phyloP scores from a whole-genome alignment of 225 moss, liverwort and hornwort species.

The Antitrichia curtipendula region DNA sequence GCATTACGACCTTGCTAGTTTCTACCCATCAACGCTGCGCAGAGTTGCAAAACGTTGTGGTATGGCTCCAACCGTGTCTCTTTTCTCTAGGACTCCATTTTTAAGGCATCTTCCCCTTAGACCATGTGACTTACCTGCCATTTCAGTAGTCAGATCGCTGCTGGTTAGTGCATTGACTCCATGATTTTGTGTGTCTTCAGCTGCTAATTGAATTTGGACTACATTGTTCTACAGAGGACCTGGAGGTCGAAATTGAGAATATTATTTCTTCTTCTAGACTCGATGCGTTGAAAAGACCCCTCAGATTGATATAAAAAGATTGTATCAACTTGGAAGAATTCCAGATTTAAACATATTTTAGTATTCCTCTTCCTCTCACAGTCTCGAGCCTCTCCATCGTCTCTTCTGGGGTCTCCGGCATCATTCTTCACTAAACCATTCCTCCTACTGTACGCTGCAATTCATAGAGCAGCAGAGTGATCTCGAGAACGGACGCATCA shows the following conservation, averaged over 20 bases:
- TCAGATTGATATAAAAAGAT: neutral
- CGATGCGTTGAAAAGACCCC: neutral
- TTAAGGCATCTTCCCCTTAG: neutral
- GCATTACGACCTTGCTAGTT: neutral
- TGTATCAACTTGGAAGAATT: neutral
- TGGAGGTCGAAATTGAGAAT: neutral
- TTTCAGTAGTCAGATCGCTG: neutral
- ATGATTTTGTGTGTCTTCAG: neutral
- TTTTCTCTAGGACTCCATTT: neutral
- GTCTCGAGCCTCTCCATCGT: neutral
- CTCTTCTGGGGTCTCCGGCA: neutral
- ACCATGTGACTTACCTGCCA: neutral
- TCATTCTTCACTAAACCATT: neutral
- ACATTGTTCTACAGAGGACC: neutral
- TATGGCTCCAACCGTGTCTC: neutral
- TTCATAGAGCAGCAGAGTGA: neutral
- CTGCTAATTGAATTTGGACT: neutral
- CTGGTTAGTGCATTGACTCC: neutral
- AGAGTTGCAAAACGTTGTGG: neutral
- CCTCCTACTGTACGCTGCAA: neutral
- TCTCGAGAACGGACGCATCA: neutral
- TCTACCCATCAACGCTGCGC: neutral
- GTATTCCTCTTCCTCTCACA: neutral
- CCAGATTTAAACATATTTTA: neutral
- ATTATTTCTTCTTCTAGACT: neutral